These are phyloP conservation scores for Moricandia moricandioides DNA, from an alignment of 345 rosid species.

Conservation along the genomic window DNA sequence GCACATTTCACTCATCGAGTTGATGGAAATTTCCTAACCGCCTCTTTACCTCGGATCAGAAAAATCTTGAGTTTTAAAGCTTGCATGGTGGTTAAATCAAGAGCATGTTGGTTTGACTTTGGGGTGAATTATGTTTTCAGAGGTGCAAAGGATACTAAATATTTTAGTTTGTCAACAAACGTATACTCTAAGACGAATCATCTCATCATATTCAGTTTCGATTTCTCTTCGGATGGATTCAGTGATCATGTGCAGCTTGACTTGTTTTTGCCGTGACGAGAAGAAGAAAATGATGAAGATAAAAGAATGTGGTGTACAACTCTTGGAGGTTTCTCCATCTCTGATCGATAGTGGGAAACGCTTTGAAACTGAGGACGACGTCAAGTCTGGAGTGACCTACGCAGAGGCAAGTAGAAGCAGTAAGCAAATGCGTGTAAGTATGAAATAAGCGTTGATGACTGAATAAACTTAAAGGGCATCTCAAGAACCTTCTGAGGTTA, in stretches of 20 bases:
- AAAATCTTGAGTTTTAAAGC: neutral
- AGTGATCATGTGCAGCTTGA: neutral
- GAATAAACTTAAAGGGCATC: neutral
- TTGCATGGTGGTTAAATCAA: neutral
- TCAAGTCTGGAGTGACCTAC: neutral
- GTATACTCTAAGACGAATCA: neutral
- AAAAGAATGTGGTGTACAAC: neutral
- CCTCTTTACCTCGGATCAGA: neutral
- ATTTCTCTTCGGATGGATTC: neutral
- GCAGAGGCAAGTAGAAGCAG: neutral
- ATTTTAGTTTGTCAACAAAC: neutral
- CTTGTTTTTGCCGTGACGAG: neutral
- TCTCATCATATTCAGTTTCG: neutral
- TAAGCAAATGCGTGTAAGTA: neutral
- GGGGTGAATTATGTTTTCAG: neutral
- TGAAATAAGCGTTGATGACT: neutral
- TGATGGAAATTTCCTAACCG: neutral
- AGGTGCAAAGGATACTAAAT: neutral
- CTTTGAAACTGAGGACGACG: neutral
- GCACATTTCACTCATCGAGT: neutral
- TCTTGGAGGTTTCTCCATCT: neutral
- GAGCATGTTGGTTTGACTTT: neutral
- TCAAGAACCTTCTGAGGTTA: neutral
- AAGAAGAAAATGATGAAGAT: neutral
- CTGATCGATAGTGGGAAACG: neutral